Evolutionary conservation across 2,329 filamentous ascomycete genomes (phyloP), one percentile per base, ranked within the genome.

Genomic region (Aureobasidium leucospermi): DNA sequence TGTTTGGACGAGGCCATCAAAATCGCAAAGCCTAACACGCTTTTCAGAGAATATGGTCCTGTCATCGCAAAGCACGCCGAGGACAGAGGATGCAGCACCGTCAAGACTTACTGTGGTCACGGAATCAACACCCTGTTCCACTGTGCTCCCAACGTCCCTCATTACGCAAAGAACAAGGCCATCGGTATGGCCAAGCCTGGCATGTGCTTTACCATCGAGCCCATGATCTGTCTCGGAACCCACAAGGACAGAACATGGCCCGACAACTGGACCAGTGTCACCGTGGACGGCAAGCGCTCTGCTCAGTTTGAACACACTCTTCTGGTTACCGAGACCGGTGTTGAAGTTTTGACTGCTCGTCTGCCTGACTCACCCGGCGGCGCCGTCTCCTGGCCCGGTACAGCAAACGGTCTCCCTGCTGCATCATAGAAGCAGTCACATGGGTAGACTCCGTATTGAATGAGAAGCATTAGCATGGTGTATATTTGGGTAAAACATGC

Each of bases 141-240:
- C 75, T 89, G 86, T 72, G 85, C 92, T 31, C 94, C 94, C 1
- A 97, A 95, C 71, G 87, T 99, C 56, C 94, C 94, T 5, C 94
- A 99, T 74, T 99, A 99, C 70, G 93, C 87, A 60, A 97, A 96
- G 81, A 99, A 97, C 77, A 99, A 97, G 83, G 90, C 93, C 0
- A 88, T 96, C 1, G 94, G 94, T 51, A 85, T 89, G 67, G 94
- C 92, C 62, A 96, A 96, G 78, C 87, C 90, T 0, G 94, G 94
- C 58, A 96, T 97, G 91, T 96, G 91, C 64, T 99, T 99, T 69
- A 99, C 94, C 0, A 99, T 99, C 63, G 94, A 99, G 77, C 94
- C 94, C 15, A 99, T 99, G 94, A 92, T 99, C 71, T 91, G 90
- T 42, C 74, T 96, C 59, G 94, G 94, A 61, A 92, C 89, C 62